phyloP scores from a whole-genome alignment of 148 eudicot genomes.

The Vaccinium vitisidaea region DNA sequence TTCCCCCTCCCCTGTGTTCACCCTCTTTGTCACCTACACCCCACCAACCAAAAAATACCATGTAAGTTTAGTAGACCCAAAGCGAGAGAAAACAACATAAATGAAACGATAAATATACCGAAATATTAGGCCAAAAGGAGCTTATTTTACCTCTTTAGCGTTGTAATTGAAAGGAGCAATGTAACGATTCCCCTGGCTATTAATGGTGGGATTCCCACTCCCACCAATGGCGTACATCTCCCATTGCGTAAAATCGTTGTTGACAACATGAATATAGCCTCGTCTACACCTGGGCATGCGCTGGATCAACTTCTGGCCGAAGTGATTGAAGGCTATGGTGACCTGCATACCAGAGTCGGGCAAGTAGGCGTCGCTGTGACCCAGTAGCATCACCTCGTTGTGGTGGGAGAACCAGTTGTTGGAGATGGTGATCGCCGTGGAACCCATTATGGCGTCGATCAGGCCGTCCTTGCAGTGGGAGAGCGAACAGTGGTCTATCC shows the following conservation, averaged over 20 bases:
- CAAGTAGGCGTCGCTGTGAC: slow-evolving; percentile 69
- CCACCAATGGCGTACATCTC: slow-evolving; percentile 99
- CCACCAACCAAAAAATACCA: neutral
- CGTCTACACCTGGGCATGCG: slow-evolving; percentile 95
- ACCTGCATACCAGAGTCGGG: slow-evolving; percentile 92
- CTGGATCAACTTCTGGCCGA: slow-evolving; percentile 76
- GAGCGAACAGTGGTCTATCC: slow-evolving; percentile 88
- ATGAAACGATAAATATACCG: too few relatives aligned
- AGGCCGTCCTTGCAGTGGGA: slow-evolving; percentile 83
- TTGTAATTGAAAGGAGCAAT: slow-evolving; percentile 74
- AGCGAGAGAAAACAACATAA: neutral
- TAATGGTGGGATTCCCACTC: slow-evolving; percentile 88
- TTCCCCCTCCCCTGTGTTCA: slow-evolving; percentile 44
- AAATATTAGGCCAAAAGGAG: too few relatives aligned
- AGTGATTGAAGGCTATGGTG: slow-evolving; percentile 79
- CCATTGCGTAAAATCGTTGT: slow-evolving; percentile 87
- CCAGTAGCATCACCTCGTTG: slow-evolving; percentile 82
- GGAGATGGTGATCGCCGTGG: slow-evolving; percentile 78
- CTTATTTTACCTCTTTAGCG: slow-evolving; percentile 71
- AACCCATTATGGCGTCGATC: slow-evolving; percentile 83
- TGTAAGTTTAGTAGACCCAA: slow-evolving; percentile 3
- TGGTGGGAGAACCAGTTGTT: slow-evolving; percentile 83
- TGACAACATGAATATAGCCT: slow-evolving; percentile 93
- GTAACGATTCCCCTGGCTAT: slow-evolving; percentile 94
- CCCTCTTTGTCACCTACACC: slow-evolving; percentile 80